Percentiles rank a stretch among this genome's conserved stretches.
These are phyloP conservation scores for Posidonia australis DNA, from an alignment of 106 monocot genomes.

Conservation along the genomic window DNA sequence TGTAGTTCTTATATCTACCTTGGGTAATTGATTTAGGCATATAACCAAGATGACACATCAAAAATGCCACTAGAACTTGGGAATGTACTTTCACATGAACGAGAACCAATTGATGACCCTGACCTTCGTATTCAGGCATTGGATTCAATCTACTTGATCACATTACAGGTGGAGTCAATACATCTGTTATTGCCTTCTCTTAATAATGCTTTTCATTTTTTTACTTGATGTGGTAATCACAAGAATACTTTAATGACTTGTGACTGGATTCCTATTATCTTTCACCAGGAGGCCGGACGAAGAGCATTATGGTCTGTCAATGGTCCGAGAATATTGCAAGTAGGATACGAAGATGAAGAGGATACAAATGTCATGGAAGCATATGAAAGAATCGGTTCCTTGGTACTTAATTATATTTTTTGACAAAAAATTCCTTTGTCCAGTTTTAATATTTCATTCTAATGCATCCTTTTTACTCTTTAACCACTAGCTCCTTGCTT, in stretches of 20 bases:
- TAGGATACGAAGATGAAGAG: slow-evolving; percentile 96
- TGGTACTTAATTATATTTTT: slow-evolving; percentile 48
- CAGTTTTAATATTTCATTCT: no score
- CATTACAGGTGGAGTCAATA: slow-evolving; percentile 42
- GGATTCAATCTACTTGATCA: slow-evolving; percentile 84
- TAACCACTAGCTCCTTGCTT: no score
- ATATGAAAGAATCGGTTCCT: slow-evolving; percentile 82
- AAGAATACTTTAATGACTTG: not conserved
- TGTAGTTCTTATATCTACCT: not conserved
- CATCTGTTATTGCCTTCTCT: not conserved
- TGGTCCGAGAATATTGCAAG: slow-evolving; percentile 84
- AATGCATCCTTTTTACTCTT: no score
- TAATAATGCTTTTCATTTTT: not conserved
- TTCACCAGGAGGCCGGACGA: slow-evolving; percentile 63
- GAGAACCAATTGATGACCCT: slow-evolving; percentile 74
- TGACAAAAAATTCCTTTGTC: not conserved
- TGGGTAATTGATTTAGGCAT: slow-evolving; percentile 40
- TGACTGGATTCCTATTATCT: slow-evolving; percentile 5
- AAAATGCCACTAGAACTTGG: slow-evolving; percentile 92
- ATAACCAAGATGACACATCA: slow-evolving; percentile 60
- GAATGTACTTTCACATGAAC: slow-evolving; percentile 76
- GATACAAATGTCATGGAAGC: slow-evolving; percentile 92
- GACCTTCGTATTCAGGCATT: slow-evolving; percentile 81
- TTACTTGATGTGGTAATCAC: not conserved
- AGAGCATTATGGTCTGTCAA: slow-evolving; percentile 79